Conservation (phyloP, 2,329 filamentous ascomycete genomes). For the Nakataea oryzae region DNA sequence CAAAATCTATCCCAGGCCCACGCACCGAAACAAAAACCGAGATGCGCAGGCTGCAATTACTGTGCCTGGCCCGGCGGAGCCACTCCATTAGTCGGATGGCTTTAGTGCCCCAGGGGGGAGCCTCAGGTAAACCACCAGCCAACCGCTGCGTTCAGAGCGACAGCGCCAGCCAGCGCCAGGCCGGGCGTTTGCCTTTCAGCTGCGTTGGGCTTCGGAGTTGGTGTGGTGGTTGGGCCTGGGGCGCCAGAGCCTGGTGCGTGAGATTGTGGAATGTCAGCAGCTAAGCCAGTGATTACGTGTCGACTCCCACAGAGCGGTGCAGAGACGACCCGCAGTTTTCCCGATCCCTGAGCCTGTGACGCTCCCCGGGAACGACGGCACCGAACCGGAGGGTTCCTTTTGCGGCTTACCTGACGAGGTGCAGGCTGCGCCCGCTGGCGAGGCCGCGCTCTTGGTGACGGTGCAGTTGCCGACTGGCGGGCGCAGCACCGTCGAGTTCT, state of each 20-base stretch:
- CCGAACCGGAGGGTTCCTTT: neutral
- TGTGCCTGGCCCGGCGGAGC: neutral
- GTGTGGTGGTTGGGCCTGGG: neutral
- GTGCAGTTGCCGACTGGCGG: neutral
- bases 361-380: neutral
- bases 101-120: neutral
- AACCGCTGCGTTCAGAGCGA: neutral
- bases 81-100: too few species aligned
- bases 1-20: neutral
- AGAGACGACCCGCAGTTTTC: neutral
- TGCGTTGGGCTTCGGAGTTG: neutral
- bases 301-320: neutral
- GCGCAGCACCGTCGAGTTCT: neutral
- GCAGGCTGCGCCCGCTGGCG: neutral
- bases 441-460: neutral
- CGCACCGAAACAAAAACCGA: neutral
- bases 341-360: neutral
- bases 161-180: neutral
- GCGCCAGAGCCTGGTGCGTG: neutral
- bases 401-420: neutral
- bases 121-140: neutral
- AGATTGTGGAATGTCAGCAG: neutral
- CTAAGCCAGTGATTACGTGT: neutral
- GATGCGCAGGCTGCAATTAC: neutral
- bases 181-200: neutral